A percentile compares a stretch with the other conserved stretches of the same genome.
Conservation (phyloP, 1,139 yeast genomes). For the Candida tropicalis region DNA sequence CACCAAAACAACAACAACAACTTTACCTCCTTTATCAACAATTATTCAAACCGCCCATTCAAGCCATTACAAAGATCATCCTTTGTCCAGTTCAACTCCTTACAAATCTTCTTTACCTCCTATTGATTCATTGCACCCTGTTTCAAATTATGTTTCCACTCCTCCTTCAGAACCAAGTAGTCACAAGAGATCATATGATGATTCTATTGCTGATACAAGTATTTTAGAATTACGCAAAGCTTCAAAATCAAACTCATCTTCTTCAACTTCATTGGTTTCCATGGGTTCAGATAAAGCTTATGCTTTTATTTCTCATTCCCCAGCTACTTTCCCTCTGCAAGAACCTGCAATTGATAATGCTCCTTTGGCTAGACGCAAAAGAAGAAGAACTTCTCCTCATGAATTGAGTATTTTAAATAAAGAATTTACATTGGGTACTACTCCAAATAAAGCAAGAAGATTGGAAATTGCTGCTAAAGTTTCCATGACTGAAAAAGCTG, state of each 20-base stretch:
- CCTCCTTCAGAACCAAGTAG: slow-evolving; percentile 14
- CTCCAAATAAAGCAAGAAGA: slow-evolving; percentile 80
- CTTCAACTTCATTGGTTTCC: slow-evolving; percentile 13
- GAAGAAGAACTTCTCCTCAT: slow-evolving; percentile 91
- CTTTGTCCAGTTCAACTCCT: slow-evolving; percentile 33
- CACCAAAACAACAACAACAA: slow-evolving; percentile 16
- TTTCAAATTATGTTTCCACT: slow-evolving; percentile 13
- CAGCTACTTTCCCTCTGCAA: slow-evolving; percentile 78
- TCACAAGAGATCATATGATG: slow-evolving; percentile 4
- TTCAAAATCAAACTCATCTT: slow-evolving; percentile 9
- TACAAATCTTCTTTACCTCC: slow-evolving; percentile 28
- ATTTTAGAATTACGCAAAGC: slow-evolving; percentile 15
- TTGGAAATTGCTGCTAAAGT: slow-evolving; percentile 76
- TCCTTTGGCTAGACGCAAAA: slow-evolving; percentile 86
- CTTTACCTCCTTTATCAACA: slow-evolving; percentile 48
- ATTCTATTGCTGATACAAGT: slow-evolving; percentile 15
- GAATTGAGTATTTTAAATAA: slow-evolving; percentile 79
- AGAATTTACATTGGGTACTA: slow-evolving; percentile 74
- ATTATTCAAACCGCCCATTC: slow-evolving; percentile 28
- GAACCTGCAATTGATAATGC: slow-evolving; percentile 90
- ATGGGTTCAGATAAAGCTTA: slow-evolving; percentile 45
- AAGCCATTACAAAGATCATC: slow-evolving; percentile 28
- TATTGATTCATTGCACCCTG: slow-evolving; percentile 18
- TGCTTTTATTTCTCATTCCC: slow-evolving; percentile 92
- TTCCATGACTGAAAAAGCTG: slow-evolving; percentile 94